Conservation (phyloP, 768 basidiomycete genomes). For the Tylopilus felleus region DNA sequence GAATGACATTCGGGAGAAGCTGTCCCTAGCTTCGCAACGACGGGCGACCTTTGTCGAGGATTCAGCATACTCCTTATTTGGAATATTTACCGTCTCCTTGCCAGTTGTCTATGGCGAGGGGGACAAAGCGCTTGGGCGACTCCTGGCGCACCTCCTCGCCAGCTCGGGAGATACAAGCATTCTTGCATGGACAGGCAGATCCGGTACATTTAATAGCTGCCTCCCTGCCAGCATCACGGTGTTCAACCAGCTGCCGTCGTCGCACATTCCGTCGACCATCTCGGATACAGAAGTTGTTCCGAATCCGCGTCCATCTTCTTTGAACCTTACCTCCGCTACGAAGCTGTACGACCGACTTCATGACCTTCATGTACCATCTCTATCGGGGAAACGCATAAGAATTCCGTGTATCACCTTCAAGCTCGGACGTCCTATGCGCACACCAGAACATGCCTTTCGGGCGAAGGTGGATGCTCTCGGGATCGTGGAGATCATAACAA, state of each 20-base stretch:
- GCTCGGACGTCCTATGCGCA: not conserved
- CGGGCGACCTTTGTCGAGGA: not conserved
- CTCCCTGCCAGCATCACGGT: not conserved
- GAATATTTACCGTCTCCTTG: not conserved
- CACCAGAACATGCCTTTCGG: not conserved
- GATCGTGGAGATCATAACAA: not conserved
- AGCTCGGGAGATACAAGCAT: not conserved
- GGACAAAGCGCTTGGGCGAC: not conserved
- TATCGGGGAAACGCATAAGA: not conserved
- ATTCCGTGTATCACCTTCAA: not conserved
- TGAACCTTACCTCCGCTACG: no score
- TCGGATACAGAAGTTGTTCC: not conserved
- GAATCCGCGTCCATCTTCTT: not conserved
- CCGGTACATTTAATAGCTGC: not conserved
- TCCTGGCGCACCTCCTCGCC: not conserved
- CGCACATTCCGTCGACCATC: not conserved
- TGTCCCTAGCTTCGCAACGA: not conserved
- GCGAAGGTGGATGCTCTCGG: not conserved
- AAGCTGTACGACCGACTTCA: not conserved
- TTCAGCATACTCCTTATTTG: not conserved
- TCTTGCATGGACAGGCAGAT: not conserved
- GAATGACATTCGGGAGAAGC: not conserved
- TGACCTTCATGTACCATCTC: not conserved
- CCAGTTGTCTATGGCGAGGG: not conserved
- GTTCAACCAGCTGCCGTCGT: not conserved